Evolutionary conservation across 1,284 basidiomycete species (phyloP).

Genomic region (Rhodotorula sp.): DNA sequence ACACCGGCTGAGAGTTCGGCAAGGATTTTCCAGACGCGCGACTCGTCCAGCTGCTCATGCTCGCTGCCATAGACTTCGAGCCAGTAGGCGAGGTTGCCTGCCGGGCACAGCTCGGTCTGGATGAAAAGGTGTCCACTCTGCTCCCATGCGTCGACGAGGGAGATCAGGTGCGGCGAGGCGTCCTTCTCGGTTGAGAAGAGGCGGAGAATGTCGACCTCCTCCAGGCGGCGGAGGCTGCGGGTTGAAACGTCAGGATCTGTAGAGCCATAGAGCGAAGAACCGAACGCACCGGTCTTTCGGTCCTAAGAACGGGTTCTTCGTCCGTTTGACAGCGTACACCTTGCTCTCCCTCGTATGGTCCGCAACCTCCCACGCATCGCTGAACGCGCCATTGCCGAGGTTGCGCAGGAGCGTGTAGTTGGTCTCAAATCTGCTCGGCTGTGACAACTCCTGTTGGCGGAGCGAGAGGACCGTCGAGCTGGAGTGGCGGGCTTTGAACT

Average conservation of each 20-base stretch:
- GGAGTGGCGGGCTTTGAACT: slow-evolving; percentile 39
- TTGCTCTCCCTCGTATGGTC: slow-evolving; percentile 58
- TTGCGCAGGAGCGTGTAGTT: slow-evolving; percentile 78
- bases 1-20: slow-evolving; percentile 77
- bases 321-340: slow-evolving; percentile 89
- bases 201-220: slow-evolving; percentile 91
- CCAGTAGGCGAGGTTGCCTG: slow-evolving; percentile 88
- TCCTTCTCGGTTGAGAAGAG: slow-evolving; percentile 59
- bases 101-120: slow-evolving; percentile 89
- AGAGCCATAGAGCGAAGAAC: slow-evolving; percentile 1
- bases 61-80: slow-evolving; percentile 85
- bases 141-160: slow-evolving; percentile 96
- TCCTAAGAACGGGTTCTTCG: slow-evolving; percentile 82
- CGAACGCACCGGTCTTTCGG: slow-evolving; percentile 74
- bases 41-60: slow-evolving; percentile 84
- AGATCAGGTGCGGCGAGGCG: slow-evolving; percentile 73
- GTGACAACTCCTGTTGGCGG: slow-evolving; percentile 35
- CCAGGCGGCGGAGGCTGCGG: slow-evolving; percentile 74
- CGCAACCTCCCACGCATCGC: slow-evolving; percentile 85
- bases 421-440: slow-evolving; percentile 57
- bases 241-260: slow-evolving; percentile 18
- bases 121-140: slow-evolving; percentile 87
- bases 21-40: slow-evolving; percentile 93
- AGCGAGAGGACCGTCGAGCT: slow-evolving; percentile 38
- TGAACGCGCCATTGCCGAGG: slow-evolving; percentile 91